Conservation (phyloP, 805 yeast genomes). For the Danielia oregonensis region DNA sequence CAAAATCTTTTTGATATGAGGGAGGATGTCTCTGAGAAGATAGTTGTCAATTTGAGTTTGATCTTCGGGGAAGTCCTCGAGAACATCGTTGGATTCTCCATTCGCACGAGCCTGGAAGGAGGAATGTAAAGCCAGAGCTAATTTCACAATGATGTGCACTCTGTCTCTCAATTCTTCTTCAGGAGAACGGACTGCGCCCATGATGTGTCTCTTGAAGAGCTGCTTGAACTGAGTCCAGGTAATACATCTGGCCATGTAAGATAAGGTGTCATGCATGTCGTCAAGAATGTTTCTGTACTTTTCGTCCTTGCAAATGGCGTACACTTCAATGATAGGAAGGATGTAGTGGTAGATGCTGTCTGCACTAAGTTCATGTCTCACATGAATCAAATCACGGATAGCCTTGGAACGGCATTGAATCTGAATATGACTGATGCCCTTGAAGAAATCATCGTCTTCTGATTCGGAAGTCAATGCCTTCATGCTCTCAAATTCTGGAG, state of each 20-base stretch:
- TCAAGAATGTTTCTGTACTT: constrained; percentile 58
- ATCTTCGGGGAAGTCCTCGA: constrained; percentile 25
- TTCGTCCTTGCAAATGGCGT: constrained; percentile 57
- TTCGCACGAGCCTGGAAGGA: constrained; percentile 22
- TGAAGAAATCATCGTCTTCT: constrained; percentile 79
- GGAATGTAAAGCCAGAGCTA: constrained; percentile 48
- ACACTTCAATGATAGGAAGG: constrained; percentile 81
- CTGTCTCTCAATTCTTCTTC: constrained; percentile 49
- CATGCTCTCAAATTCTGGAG: constrained; percentile 62
- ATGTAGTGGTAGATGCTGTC: constrained; percentile 72
- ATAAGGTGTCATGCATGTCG: constrained; percentile 63
- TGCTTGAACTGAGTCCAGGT: constrained; percentile 83
- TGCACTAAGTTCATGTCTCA: constrained; percentile 45
- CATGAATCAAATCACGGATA: constrained; percentile 55
- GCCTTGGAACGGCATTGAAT: constrained; percentile 84
- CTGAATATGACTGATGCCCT: constrained; percentile 79
- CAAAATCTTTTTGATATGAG: constrained; percentile 58
- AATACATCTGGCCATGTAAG: constrained; percentile 51
- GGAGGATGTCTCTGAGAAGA: constrained; percentile 55
- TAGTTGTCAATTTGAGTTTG: constrained; percentile 28
- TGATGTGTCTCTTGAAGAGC: constrained; percentile 62
- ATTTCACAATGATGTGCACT: constrained; percentile 54
- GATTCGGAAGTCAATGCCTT: constrained; percentile 57
- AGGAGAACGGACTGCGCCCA: constrained; percentile 35
- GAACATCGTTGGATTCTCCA: constrained; percentile 10